Percentiles rank a stretch among this genome's conserved stretches.
These are phyloP conservation scores for Gynochthodes officinalis DNA, from an alignment of 257 asterid species.

Conservation along the genomic window DNA sequence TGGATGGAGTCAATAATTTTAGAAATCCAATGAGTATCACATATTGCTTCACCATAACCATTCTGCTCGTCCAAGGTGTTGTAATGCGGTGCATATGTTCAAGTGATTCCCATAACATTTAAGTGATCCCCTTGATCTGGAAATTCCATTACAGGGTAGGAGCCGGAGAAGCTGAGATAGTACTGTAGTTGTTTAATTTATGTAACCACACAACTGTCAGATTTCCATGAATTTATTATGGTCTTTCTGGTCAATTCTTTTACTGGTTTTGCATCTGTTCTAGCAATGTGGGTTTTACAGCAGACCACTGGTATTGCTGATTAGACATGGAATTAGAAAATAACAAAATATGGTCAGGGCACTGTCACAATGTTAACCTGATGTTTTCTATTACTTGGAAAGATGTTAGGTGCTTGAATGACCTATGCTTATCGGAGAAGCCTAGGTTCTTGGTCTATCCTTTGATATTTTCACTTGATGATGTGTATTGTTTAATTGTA, in stretches of 20 bases:
- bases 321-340: not conserved
- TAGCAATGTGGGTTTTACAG: not conserved
- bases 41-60: not conserved
- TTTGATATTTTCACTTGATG: not conserved
- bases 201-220: not conserved
- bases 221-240: not conserved
- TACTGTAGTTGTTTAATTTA: not conserved
- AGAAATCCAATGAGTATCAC: not conserved
- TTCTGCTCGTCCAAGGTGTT: not conserved
- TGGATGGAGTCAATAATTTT: not conserved
- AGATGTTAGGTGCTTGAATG: not conserved
- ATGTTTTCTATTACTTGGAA: not conserved
- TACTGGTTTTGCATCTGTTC: not conserved
- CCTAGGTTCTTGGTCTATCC: not conserved
- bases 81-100: not conserved
- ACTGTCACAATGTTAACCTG: not conserved
- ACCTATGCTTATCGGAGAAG: not conserved
- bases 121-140: not conserved
- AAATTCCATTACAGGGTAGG: not conserved
- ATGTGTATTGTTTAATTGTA: not conserved
- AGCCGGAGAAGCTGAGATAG: not conserved
- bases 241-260: not conserved
- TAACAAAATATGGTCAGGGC: not conserved
- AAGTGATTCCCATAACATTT: not conserved
- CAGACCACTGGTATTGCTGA: not conserved